Evolutionary conservation across 306 rosid genomes (phyloP), one percentile per base, ranked within the genome.

Genomic region (Herpetospermum pedunculosum): DNA sequence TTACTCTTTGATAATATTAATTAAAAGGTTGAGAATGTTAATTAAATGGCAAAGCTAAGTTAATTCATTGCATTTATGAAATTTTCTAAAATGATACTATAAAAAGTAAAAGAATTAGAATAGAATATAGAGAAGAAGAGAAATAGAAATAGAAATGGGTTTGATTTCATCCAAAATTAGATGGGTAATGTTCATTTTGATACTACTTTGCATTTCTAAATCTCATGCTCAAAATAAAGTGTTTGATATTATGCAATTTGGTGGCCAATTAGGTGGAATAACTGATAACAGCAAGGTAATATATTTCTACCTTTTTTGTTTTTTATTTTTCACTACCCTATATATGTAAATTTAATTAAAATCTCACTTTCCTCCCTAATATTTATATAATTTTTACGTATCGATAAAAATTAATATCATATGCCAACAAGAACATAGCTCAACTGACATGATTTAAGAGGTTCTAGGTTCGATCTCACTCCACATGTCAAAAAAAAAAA

Each of bases 231-330:
- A 26, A 2, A 18, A 16, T 47, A 8, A 5, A 16, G 35, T 75
- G 19, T 83, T 83, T 14, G 18, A 80, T 46, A 52, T 77, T n/a
- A n/a, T 18, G 0, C 8, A 49, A 14, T 57, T 26, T 32, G 82
- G 80, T 1, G 84, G 72, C 2, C 0, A 58, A 18, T 53, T 77
- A 14, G 81, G 75, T 52, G 84, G 75, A 67, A 75, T 48, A 72
- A 75, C 79, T 2, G 81, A 84, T 32, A 72, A 67, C 65, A 62
- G 53, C 65, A 38, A 81, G 84, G 87, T 80, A 21, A 38, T 9
- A 44, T 25, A 32, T 8, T 60, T 44, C 13, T 44, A 0, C 7
- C 43, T 10, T 38, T 38, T 38, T 40, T 10, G 2, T 10, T 9
- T 40, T 40, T 40, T 8, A 40, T 40, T 40, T 40, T 43, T 43